phyloP scores from a whole-genome alignment of 1,284 basidiomycete species.

The Tilletiopsis washingtonensis region DNA sequence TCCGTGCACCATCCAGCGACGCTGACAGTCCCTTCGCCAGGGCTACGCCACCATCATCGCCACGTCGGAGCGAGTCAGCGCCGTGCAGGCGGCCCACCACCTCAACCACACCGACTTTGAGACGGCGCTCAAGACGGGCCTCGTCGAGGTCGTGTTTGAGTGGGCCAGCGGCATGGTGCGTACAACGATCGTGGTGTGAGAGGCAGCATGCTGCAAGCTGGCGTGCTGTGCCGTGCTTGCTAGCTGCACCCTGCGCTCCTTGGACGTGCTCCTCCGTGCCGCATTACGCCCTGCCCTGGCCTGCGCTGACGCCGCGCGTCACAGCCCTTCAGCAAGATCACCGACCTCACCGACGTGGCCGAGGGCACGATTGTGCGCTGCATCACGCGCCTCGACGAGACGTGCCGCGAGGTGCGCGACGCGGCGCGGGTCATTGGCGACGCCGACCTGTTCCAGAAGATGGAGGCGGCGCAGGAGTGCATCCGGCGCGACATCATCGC shows the following conservation, averaged over 20 bases:
- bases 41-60: constrained; percentile 70
- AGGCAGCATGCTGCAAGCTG: neutral
- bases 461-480: constrained; percentile 86
- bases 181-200: neutral
- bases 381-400: constrained; percentile 92
- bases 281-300: neutral
- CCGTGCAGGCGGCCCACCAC: constrained; percentile 64
- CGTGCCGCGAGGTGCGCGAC: constrained; percentile 91
- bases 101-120: constrained; percentile 50
- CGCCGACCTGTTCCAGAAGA: constrained; percentile 87
- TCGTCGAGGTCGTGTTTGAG: constrained; percentile 93
- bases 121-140: constrained; percentile 51
- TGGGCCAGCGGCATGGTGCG: constrained; percentile 96
- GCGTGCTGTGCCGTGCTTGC: too few species aligned
- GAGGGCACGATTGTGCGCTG: constrained; percentile 95
- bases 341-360: constrained; percentile 81
- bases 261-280: neutral
- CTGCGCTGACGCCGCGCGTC: neutral
- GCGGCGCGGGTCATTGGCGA: constrained; percentile 96
- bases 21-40: constrained; percentile 12
- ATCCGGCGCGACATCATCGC: constrained; percentile 54
- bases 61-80: constrained; percentile 74
- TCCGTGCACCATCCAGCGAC: neutral
- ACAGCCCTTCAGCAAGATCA: constrained; percentile 91
- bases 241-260: neutral